phyloP scores from a whole-genome alignment of 1,284 basidiomycete species.

The Leucoagaricus sp. region DNA sequence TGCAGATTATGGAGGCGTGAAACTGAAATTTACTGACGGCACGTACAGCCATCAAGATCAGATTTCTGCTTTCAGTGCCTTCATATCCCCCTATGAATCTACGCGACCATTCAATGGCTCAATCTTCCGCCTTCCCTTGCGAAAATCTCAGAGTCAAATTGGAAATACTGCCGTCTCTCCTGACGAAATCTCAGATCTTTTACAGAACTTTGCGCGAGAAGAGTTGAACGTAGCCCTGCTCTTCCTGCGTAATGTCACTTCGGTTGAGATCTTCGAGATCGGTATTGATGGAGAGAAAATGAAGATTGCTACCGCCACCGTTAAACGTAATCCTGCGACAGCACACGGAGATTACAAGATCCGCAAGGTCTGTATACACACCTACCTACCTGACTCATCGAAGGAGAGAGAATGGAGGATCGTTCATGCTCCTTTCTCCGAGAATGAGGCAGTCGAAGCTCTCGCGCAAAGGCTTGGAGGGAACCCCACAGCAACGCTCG shows the following conservation, averaged over 20 bases:
- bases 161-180: conserved; percentile 32
- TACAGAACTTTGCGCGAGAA: conserved; percentile 41
- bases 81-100: conserved; percentile 17
- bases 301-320: conserved; percentile 8
- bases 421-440: conserved; percentile 26
- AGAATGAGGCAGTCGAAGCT: conserved; percentile 21
- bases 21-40: conserved; percentile 27
- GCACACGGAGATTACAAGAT: background rate
- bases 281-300: conserved; percentile 23
- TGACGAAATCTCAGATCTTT: conserved; percentile 36
- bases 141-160: conserved; percentile 32
- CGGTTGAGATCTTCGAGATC: conserved; percentile 41
- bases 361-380: background rate
- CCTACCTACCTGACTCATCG: background rate
- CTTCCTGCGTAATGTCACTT: conserved; percentile 42
- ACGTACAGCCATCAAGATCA: conserved; percentile 30
- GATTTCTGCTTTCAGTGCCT: conserved; percentile 33
- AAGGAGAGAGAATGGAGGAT: conserved; percentile 23
- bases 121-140: conserved; percentile 47
- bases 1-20: conserved; percentile 31
- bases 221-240: conserved; percentile 44
- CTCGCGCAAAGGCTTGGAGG: conserved; percentile 3
- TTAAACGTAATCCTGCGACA: background rate
- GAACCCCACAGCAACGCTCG: conserved; percentile 21
- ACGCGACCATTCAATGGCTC: conserved; percentile 35